A percentile compares a stretch with the other conserved stretches of the same genome.
Conservation (phyloP, 805 yeast species). For the Candida coquimbonensis region DNA sequence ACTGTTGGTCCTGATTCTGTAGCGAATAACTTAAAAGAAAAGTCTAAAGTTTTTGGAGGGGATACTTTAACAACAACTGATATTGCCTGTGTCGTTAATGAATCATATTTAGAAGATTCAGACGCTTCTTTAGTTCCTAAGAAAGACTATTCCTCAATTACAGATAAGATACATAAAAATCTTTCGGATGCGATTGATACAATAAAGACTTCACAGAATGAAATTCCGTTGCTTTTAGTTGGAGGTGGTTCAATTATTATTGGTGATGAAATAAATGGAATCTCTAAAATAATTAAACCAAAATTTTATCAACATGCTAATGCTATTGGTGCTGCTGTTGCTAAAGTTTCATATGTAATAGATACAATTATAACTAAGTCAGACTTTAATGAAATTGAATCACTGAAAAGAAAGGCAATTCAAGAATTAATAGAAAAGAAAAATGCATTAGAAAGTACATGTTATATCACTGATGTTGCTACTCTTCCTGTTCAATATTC, state of each 20-base stretch:
- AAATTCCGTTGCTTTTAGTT: slow-evolving; percentile 36
- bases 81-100: slow-evolving; percentile 20
- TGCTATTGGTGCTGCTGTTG: slow-evolving; percentile 46
- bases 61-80: slow-evolving; percentile 33
- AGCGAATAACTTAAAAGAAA: slow-evolving; percentile 29
- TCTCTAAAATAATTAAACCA: slow-evolving; percentile 35
- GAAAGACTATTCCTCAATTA: slow-evolving; percentile 1
- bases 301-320: slow-evolving; percentile 38
- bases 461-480: slow-evolving; percentile 15
- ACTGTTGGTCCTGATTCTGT: slow-evolving; percentile 43
- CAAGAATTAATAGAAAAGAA: slow-evolving; percentile 10
- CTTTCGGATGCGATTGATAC: slow-evolving; percentile 29
- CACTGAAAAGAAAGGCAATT: slow-evolving; percentile 11
- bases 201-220: slow-evolving; percentile 39
- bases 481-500: slow-evolving; percentile 19
- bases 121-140: background rate
- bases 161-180: slow-evolving; percentile 8
- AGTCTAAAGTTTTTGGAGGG: slow-evolving; percentile 38
- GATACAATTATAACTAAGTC: slow-evolving; percentile 1
- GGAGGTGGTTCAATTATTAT: slow-evolving; percentile 46
- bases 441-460: slow-evolving; percentile 4
- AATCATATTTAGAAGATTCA: background rate
- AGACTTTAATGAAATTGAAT: slow-evolving; percentile 3
- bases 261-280: slow-evolving; percentile 33
- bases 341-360: slow-evolving; percentile 28